Percentiles rank a stretch among this genome's conserved stretches.
Conservation (phyloP, 371 early-diverging fungal genomes). For the Blakeslea trispora region DNA sequence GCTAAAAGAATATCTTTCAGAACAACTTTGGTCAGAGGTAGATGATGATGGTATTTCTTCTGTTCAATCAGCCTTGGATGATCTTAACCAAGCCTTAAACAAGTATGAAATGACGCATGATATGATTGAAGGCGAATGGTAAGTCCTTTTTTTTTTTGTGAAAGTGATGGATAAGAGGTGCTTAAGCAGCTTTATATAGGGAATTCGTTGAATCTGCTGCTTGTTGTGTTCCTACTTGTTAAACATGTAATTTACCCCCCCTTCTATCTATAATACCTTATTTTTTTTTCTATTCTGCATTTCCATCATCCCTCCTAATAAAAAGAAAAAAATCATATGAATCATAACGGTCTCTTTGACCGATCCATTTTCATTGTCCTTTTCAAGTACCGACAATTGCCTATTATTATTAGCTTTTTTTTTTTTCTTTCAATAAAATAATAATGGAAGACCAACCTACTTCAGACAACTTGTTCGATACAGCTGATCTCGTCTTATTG, state of each 20-base stretch:
- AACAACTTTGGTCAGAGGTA: slow-evolving; percentile 43
- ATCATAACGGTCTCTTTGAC: too few relatives aligned
- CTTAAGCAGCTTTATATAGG: too few relatives aligned
- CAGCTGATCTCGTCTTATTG: slow-evolving; percentile 50
- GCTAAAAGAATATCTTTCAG: slow-evolving; percentile 41
- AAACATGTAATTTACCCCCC: neutral
- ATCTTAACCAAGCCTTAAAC: slow-evolving; percentile 23
- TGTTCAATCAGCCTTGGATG: slow-evolving; percentile 35
- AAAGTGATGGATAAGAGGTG: too few relatives aligned
- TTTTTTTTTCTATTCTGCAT: slow-evolving; percentile 1
- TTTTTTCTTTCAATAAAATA: neutral
- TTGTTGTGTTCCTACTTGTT: slow-evolving; percentile 15
- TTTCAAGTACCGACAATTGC: neutral
- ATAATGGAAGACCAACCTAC: neutral
- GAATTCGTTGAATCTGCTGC: slow-evolving; percentile 18
- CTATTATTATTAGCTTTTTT: neutral
- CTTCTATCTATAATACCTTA: neutral
- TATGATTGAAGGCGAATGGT: slow-evolving; percentile 26
- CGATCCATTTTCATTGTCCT: too few relatives aligned
- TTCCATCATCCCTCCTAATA: too few relatives aligned
- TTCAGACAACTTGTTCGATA: slow-evolving; percentile 32
- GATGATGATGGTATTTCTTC: slow-evolving; percentile 38
- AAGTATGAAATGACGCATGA: slow-evolving; percentile 42
- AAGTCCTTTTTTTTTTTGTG: neutral
- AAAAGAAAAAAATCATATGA: too few relatives aligned